These are phyloP conservation scores for Phytopythium helicoides DNA, from an alignment of 352 stramenopile species.

Conservation along the genomic window DNA sequence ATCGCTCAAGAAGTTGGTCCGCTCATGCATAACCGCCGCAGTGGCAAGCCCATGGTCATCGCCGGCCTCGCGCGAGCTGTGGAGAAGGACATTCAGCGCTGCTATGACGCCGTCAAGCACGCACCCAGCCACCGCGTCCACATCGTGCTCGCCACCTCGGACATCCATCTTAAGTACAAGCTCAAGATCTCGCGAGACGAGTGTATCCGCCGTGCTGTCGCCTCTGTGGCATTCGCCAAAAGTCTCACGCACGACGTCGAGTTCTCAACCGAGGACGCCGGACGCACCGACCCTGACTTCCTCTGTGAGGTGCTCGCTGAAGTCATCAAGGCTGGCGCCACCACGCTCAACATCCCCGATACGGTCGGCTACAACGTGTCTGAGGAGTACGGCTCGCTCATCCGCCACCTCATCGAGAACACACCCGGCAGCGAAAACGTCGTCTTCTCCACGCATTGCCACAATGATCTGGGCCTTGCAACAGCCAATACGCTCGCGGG, in stretches of 20 bases:
- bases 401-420: slow-evolving; percentile 95
- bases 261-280: slow-evolving; percentile 98
- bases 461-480: slow-evolving; percentile 98
- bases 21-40: slow-evolving; percentile 62
- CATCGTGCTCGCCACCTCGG: slow-evolving; percentile 98
- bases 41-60: slow-evolving; percentile 89
- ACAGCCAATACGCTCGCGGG: slow-evolving; percentile 96
- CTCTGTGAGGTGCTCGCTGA: slow-evolving; percentile 94
- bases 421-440: slow-evolving; percentile 92
- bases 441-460: slow-evolving; percentile 96
- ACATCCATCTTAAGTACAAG: slow-evolving; percentile 99
- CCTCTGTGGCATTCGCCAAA: slow-evolving; percentile 95
- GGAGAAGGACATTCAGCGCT: slow-evolving; percentile 96
- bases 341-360: slow-evolving; percentile 98
- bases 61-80: slow-evolving; percentile 94
- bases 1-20: slow-evolving; percentile 97
- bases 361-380: slow-evolving; percentile 99
- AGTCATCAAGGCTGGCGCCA: slow-evolving; percentile 96
- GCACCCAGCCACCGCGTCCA: slow-evolving; percentile 96
- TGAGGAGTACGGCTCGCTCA: slow-evolving; percentile 96
- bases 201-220: slow-evolving; percentile 93
- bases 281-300: slow-evolving; percentile 96
- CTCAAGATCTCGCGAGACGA: slow-evolving; percentile 99
- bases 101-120: slow-evolving; percentile 97
- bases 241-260: slow-evolving; percentile 95